Evolutionary conservation across 129 eudicot genomes (phyloP), one percentile per base, ranked within the genome.

Genomic region (Cynara cardunculus): DNA sequence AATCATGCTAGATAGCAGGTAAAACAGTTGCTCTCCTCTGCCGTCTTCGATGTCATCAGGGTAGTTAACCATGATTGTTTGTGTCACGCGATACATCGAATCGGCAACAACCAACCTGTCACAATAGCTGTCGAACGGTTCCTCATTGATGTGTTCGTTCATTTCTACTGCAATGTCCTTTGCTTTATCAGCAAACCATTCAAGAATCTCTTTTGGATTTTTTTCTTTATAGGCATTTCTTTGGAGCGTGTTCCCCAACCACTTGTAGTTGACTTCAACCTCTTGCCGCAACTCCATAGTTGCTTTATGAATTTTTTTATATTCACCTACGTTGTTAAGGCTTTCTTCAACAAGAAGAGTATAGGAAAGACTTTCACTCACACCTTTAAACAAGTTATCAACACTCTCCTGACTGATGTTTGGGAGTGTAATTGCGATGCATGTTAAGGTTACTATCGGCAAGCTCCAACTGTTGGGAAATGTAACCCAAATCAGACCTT

Each of bases 31-130:
- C n/a, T 67, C 75, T 25, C 66, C 73, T 6, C 21, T 34, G 10
- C 2, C 5, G 18, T 1, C 8, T 18, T 27, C 24, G 28, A 59
- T 66, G 13, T 18, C 28, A 5, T 67, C 62, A 64, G 76, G 34
- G 69, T 41, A 24, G 46, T 64, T 72, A 7, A 69, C 35, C 0
- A 75, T 62, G 66, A 85, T 34, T 26, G 84, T 75, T 21, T 74
- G 71, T 27, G 84, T 53, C 24, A 75, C 74, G 19, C 78, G 69
- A 10, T 85, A 74, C 87, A 85, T 85, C 8, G 85, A 85, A 75
- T 80, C 74, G 16, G 85, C 84, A 25, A 64, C 84, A 11, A 80
- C 69, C 10, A 64, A 59, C 39, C 27, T 69, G 13, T 69, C 7
- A 12, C 39, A 39, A 46, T 81, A 67, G 25, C 24, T 53, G 14